phyloP scores from a whole-genome alignment of 192 early-diverging fungal species.

The Coemansia sp. region DNA sequence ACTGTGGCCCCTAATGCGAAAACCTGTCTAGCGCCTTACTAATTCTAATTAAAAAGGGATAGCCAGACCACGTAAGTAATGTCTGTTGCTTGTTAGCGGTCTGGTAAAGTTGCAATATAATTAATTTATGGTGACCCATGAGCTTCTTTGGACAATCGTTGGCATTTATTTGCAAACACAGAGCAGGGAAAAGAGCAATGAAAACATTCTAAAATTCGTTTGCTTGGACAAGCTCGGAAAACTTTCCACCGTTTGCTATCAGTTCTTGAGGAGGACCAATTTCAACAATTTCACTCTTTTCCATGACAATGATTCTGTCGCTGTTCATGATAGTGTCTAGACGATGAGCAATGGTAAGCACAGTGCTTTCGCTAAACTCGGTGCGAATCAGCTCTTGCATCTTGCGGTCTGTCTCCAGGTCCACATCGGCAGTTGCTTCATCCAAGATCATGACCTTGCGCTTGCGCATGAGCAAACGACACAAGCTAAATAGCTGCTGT shows the following conservation, averaged over 20 bases:
- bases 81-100: too few species aligned
- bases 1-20: too few species aligned
- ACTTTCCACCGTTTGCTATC: slow-evolving; percentile 38
- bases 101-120: too few species aligned
- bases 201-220: slow-evolving; percentile 11
- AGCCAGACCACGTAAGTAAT: too few species aligned
- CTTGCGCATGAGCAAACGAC: slow-evolving; percentile 57
- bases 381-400: slow-evolving; percentile 46
- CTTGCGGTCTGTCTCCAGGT: slow-evolving; percentile 30
- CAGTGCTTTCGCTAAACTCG: slow-evolving; percentile 50
- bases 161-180: too few species aligned
- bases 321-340: slow-evolving; percentile 65
- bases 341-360: slow-evolving; percentile 76
- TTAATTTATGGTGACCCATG: too few species aligned
- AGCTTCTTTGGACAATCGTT: too few species aligned
- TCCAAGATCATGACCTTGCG: slow-evolving; percentile 63
- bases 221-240: slow-evolving; percentile 24
- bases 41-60: too few species aligned
- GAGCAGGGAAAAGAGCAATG: too few species aligned
- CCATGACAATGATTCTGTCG: slow-evolving; percentile 72
- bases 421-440: slow-evolving; percentile 68
- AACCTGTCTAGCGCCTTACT: too few species aligned
- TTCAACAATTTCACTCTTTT: slow-evolving; percentile 64
- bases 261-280: slow-evolving; percentile 63
- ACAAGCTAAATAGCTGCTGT: slow-evolving; percentile 65